Evolutionary conservation across 139 green algal species (phyloP).

Genomic region (Tetradesmus obliquus): DNA sequence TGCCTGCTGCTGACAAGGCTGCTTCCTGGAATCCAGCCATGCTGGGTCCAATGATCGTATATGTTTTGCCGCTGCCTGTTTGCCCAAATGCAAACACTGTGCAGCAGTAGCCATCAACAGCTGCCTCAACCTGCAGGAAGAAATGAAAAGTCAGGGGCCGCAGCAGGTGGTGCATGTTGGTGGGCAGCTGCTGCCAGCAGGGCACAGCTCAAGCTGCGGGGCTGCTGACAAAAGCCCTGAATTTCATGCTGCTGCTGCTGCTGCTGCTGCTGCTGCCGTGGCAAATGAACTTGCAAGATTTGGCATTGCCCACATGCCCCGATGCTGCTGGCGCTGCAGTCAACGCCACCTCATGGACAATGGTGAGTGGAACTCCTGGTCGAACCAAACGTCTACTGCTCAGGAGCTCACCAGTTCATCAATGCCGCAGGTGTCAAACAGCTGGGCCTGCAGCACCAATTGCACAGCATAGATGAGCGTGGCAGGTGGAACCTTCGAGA

Average conservation of each 20-base stretch:
- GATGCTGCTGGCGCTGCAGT: too few species aligned
- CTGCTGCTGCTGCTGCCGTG: neutral
- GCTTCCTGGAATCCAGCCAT: slow-evolving; percentile 13
- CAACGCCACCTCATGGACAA: too few species aligned
- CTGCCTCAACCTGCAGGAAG: slow-evolving; percentile 42
- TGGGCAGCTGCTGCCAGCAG: neutral
- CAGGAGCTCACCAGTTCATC: slow-evolving; percentile 30
- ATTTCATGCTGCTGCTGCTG: neutral
- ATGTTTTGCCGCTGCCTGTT: slow-evolving; percentile 81
- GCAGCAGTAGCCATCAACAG: slow-evolving; percentile 70
- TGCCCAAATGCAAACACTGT: slow-evolving; percentile 80
- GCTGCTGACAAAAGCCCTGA: too few species aligned
- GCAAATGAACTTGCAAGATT: too few species aligned
- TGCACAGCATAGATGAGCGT: neutral
- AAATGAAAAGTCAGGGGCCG: neutral
- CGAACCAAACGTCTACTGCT: too few species aligned
- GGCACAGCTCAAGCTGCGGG: too few species aligned
- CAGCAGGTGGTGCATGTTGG: neutral
- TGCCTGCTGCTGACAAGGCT: neutral
- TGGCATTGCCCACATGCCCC: neutral
- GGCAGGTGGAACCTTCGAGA: too few species aligned
- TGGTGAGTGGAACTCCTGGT: too few species aligned
- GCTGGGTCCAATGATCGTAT: slow-evolving; percentile 70
- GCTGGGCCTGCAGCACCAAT: slow-evolving; percentile 50
- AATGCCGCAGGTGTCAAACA: slow-evolving; percentile 68